These are phyloP conservation scores for Ophiocordyceps robertsii DNA, from an alignment of 2,329 filamentous ascomycete species.

Conservation along the genomic window DNA sequence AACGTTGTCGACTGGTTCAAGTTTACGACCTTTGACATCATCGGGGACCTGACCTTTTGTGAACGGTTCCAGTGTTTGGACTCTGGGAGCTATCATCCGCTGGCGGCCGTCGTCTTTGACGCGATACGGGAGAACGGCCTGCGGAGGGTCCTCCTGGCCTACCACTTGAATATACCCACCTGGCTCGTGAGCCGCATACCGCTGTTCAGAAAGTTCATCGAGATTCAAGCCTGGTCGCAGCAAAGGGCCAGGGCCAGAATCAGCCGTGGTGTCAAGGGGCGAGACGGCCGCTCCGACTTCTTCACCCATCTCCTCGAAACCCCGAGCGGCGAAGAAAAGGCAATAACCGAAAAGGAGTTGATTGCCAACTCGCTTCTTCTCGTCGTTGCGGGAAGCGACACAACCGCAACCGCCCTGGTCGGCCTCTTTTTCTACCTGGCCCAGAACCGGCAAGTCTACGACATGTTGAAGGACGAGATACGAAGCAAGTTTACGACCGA, in stretches of 20 bases:
- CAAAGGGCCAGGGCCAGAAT: constrained; percentile 8
- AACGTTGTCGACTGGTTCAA: constrained; percentile 20
- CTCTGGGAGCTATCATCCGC: constrained; percentile 11
- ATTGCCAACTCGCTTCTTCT: constrained; percentile 7
- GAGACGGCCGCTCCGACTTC: constrained; percentile 7
- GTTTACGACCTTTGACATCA: constrained; percentile 26
- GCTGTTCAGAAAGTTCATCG: neutral
- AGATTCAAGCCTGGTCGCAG: constrained; percentile 8
- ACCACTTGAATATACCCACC: neutral
- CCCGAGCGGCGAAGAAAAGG: constrained; percentile 15
- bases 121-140: constrained; percentile 9
- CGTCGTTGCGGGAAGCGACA: constrained; percentile 18
- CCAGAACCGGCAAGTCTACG: constrained; percentile 14
- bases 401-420: constrained; percentile 16
- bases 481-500: constrained; percentile 17
- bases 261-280: constrained; percentile 8
- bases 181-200: constrained; percentile 5
- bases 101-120: too few relatives aligned
- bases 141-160: constrained; percentile 4
- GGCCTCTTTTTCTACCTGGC: constrained; percentile 16
- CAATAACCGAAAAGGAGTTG: constrained; percentile 21
- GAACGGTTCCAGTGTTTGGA: constrained; percentile 23
- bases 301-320: constrained; percentile 15
- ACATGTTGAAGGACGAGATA: constrained; percentile 20
- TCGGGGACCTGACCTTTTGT: constrained; percentile 26